These are phyloP conservation scores for Pugionium dolabratum DNA, from an alignment of 345 rosid genomes.

Conservation along the genomic window DNA sequence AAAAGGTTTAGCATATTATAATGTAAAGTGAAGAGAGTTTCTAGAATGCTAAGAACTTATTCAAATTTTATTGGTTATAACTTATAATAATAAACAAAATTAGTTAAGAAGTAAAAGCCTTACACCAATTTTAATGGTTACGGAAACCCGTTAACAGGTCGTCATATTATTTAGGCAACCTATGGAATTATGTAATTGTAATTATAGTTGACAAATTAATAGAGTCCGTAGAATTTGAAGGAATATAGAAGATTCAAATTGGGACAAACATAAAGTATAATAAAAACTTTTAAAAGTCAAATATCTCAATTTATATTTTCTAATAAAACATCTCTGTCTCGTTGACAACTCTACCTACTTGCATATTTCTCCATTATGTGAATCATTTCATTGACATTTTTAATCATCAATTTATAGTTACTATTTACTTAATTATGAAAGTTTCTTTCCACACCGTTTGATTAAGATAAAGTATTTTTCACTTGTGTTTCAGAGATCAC, in stretches of 20 bases:
- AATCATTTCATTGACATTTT: constrained; percentile 27
- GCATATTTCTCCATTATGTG: constrained; percentile 10
- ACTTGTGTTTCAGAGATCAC: too few species aligned
- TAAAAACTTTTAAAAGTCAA: constrained; percentile 18
- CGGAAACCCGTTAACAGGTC: not conserved
- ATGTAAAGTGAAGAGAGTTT: constrained; percentile 20
- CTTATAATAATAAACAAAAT: too few species aligned
- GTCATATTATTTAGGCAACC: not conserved
- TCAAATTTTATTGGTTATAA: too few species aligned
- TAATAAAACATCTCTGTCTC: constrained; percentile 29
- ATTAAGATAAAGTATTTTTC: not conserved
- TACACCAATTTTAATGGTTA: not conserved
- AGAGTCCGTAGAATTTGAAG: constrained; percentile 14
- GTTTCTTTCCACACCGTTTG: not conserved
- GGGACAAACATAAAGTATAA: constrained; percentile 26
- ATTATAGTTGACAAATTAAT: constrained; percentile 26
- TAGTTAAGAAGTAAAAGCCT: constrained; percentile 12
- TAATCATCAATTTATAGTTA: not conserved
- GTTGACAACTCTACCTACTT: constrained; percentile 33
- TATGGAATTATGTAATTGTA: constrained; percentile 14
- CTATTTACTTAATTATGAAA: not conserved
- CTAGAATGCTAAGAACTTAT: constrained; percentile 15
- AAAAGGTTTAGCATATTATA: not conserved
- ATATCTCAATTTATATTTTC: constrained; percentile 20
- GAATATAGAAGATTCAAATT: constrained; percentile 29